A percentile compares a stretch with the other conserved stretches of the same genome.
phyloP scores from a whole-genome alignment of 2,329 filamentous ascomycete species.

The Huntiella bhutanensis region DNA sequence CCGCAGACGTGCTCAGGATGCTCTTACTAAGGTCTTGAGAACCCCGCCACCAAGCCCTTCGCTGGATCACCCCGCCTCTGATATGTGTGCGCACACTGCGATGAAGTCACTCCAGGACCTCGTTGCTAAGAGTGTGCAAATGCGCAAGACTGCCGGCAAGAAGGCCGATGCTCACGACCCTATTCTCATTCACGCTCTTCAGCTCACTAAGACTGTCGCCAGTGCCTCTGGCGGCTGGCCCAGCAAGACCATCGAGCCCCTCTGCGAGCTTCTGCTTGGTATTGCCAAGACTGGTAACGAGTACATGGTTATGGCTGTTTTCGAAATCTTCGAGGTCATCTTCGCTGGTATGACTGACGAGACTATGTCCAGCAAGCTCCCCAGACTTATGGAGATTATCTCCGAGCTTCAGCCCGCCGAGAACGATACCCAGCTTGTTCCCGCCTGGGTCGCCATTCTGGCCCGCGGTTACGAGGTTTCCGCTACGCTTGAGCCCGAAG shows the following conservation, averaged over 20 bases:
- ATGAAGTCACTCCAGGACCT: conserved; percentile 63
- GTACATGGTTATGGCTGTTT: conserved; percentile 87
- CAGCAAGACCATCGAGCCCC: conserved; percentile 78
- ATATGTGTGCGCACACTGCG: conserved; percentile 88
- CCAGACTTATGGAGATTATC: conserved; percentile 76
- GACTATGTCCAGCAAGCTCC: conserved; percentile 73
- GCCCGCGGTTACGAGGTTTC: conserved; percentile 90
- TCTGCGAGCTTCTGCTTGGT: conserved; percentile 74
- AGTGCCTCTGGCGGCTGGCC: conserved; percentile 84
- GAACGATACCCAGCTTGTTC: conserved; percentile 85
- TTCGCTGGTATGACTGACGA: conserved; percentile 86
- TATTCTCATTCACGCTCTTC: conserved; percentile 72
- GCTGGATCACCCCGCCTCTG: conserved; percentile 81
- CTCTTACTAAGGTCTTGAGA: conserved; percentile 63
- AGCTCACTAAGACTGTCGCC: conserved; percentile 80
- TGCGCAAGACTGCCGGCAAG: conserved; percentile 41
- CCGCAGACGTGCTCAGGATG: conserved; percentile 80
- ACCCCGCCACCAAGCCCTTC: conserved; percentile 79
- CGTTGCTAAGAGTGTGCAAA: conserved; percentile 38
- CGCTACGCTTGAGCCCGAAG: conserved; percentile 69
- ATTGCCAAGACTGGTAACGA: conserved; percentile 86
- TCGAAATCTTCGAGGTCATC: conserved; percentile 94
- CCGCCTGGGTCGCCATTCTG: conserved; percentile 89
- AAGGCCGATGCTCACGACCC: conserved; percentile 54
- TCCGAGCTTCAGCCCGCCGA: conserved; percentile 76